phyloP scores from a whole-genome alignment of 2,329 filamentous ascomycete genomes.

The Sclerotiophoma versabilis region DNA sequence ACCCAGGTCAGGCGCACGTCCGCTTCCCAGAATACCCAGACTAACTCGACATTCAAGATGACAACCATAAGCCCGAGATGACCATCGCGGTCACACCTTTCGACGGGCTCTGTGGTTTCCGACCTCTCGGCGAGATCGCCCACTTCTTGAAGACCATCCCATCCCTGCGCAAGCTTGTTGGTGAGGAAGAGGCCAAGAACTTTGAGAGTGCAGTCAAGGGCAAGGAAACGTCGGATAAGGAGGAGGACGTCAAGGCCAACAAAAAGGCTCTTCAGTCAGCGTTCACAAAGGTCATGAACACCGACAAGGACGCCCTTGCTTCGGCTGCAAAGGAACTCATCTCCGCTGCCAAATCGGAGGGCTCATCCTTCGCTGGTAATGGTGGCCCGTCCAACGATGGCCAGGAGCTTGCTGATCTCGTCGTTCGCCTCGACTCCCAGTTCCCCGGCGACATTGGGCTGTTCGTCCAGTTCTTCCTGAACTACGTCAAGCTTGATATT shows the following conservation, averaged over 20 bases:
- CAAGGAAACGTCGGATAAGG: slow-evolving; percentile 58
- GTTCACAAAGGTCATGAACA: slow-evolving; percentile 83
- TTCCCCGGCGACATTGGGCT: slow-evolving; percentile 89
- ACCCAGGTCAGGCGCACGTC: slow-evolving; percentile 64
- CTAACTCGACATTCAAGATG: slow-evolving; percentile 60
- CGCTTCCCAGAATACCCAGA: background rate
- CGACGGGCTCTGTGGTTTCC: slow-evolving; percentile 94
- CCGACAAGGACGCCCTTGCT: slow-evolving; percentile 70
- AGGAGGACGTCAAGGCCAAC: slow-evolving; percentile 61
- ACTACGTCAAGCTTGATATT: slow-evolving; percentile 85
- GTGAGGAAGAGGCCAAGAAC: slow-evolving; percentile 55
- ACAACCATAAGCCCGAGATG: slow-evolving; percentile 99
- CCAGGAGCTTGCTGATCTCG: slow-evolving; percentile 76
- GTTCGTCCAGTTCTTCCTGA: slow-evolving; percentile 96
- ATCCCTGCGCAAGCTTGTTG: slow-evolving; percentile 56
- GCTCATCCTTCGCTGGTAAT: slow-evolving; percentile 75
- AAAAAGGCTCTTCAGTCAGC: slow-evolving; percentile 78
- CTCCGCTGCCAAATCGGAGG: slow-evolving; percentile 71
- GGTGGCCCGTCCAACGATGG: slow-evolving; percentile 73
- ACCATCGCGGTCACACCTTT: slow-evolving; percentile 97
- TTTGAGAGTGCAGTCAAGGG: slow-evolving; percentile 60
- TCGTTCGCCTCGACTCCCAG: slow-evolving; percentile 77
- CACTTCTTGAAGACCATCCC: slow-evolving; percentile 78
- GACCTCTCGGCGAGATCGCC: slow-evolving; percentile 82
- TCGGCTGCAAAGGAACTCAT: slow-evolving; percentile 73